Conservation (phyloP, 352 stramenopile genomes). For the Phytophthora foliorum region DNA sequence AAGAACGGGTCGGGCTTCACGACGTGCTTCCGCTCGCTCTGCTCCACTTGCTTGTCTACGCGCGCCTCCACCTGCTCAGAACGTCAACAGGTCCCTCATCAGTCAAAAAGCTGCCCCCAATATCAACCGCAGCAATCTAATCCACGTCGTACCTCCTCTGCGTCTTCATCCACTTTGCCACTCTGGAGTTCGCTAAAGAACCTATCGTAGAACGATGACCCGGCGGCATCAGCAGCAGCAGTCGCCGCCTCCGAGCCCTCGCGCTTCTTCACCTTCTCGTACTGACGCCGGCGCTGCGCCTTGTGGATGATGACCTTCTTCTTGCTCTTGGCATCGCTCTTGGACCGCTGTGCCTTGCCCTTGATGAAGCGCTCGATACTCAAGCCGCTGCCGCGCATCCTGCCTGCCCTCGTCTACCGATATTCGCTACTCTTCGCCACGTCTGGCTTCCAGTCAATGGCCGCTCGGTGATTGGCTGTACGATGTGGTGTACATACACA, state of each 20-base stretch:
- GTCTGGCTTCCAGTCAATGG: slow-evolving; percentile 28
- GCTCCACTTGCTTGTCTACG: slow-evolving; percentile 28
- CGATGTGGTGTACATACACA: slow-evolving; percentile 9
- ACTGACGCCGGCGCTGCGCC: slow-evolving; percentile 77
- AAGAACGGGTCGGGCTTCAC: slow-evolving; percentile 85
- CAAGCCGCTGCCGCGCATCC: slow-evolving; percentile 79
- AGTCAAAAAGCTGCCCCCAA: not conserved
- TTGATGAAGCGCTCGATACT: slow-evolving; percentile 91
- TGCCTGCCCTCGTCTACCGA: not conserved
- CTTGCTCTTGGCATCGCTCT: slow-evolving; percentile 85
- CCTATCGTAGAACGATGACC: slow-evolving; percentile 81
- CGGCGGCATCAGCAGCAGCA: slow-evolving; percentile 21
- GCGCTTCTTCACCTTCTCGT: slow-evolving; percentile 86
- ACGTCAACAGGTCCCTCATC: slow-evolving; percentile 5
- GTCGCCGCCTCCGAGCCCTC: slow-evolving; percentile 35
- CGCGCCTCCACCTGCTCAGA: slow-evolving; percentile 35
- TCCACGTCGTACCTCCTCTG: slow-evolving; percentile 23
- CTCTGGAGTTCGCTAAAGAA: slow-evolving; percentile 78
- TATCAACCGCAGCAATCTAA: slow-evolving; percentile 3
- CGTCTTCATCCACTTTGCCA: slow-evolving; percentile 41
- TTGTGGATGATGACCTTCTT: slow-evolving; percentile 87
- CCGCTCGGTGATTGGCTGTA: slow-evolving; percentile 21
- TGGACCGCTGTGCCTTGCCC: slow-evolving; percentile 83
- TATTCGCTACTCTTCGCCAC: not conserved
- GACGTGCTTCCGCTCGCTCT: slow-evolving; percentile 26